Percentiles rank a stretch among this genome's conserved stretches.
These are phyloP conservation scores for Hyphopichia khmerensis DNA, from an alignment of 1,139 yeast genomes.

Conservation along the genomic window DNA sequence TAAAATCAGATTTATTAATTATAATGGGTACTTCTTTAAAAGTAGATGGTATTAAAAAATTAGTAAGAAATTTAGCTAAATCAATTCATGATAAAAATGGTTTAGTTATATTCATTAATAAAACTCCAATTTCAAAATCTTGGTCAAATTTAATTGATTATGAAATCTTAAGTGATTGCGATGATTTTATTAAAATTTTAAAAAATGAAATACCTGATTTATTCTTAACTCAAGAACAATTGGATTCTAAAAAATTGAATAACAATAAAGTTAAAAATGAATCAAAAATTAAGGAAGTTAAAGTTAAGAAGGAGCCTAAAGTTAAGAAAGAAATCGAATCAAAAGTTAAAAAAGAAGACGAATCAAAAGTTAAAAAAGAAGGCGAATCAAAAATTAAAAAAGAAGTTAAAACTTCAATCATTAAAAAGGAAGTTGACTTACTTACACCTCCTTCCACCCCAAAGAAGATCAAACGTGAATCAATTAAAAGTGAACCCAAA, in stretches of 20 bases:
- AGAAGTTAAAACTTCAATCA: constrained; percentile 2
- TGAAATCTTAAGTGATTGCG: constrained; percentile 80
- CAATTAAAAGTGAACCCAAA: constrained; percentile 2
- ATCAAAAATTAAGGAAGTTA: constrained; percentile 4
- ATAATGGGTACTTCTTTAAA: constrained; percentile 77
- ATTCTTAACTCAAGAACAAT: constrained; percentile 54
- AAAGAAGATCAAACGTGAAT: constrained; percentile 7
- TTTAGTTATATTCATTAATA: constrained; percentile 61
- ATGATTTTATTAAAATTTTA: constrained; percentile 64
- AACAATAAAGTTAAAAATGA: constrained; percentile 13
- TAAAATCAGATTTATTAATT: constrained; percentile 62
- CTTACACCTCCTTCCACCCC: constrained; percentile 12
- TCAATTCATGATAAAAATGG: constrained; percentile 63
- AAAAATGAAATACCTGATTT: constrained; percentile 55
- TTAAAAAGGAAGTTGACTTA: not conserved
- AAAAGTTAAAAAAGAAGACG: not conserved
- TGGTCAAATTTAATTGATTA: constrained; percentile 68
- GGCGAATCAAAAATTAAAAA: not conserved
- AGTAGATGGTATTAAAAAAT: constrained; percentile 69
- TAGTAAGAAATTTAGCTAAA: constrained; percentile 59
- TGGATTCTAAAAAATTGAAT: constrained; percentile 43
- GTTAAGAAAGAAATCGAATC: no score
- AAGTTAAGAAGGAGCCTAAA: not conserved
- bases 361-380: not conserved
- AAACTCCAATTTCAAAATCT: constrained; percentile 44